Conservation (phyloP, 257 asterid species). For the Plantago ovata region DNA sequence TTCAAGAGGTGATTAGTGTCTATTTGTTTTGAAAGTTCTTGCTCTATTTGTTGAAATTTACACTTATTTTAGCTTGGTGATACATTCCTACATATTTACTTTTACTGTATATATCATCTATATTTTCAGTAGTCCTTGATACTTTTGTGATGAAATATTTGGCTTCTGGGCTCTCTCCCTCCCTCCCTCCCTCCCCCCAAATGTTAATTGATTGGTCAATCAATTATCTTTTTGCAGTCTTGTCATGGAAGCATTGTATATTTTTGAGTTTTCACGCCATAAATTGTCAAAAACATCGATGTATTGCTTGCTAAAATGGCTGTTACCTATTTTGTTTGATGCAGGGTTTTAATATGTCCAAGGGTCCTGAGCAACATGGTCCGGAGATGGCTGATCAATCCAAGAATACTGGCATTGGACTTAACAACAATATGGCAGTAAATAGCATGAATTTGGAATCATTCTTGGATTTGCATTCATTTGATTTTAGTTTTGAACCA, state of each 20-base stretch:
- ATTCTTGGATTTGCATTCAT: slow-evolving; percentile 52
- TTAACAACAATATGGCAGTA: slow-evolving; percentile 39
- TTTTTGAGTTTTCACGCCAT: neutral
- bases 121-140: too few relatives aligned
- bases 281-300: neutral
- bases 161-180: too few relatives aligned
- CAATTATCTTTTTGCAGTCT: slow-evolving; percentile 1
- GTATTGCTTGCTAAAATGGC: neutral
- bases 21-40: neutral
- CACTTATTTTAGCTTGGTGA: neutral
- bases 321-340: slow-evolving; percentile 14
- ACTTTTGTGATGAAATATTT: too few relatives aligned
- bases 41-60: neutral
- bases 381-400: slow-evolving; percentile 54
- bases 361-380: slow-evolving; percentile 51
- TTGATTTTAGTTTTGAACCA: slow-evolving; percentile 61
- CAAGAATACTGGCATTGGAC: slow-evolving; percentile 47
- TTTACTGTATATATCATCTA: too few relatives aligned
- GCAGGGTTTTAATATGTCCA: slow-evolving; percentile 52
- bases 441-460: slow-evolving; percentile 39
- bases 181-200: neutral
- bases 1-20: slow-evolving; percentile 51
- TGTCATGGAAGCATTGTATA: neutral
- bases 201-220: neutral
- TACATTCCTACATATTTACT: too few relatives aligned